Conservation (phyloP, 2,329 filamentous ascomycete genomes). For the Sporothrix mexicana region DNA sequence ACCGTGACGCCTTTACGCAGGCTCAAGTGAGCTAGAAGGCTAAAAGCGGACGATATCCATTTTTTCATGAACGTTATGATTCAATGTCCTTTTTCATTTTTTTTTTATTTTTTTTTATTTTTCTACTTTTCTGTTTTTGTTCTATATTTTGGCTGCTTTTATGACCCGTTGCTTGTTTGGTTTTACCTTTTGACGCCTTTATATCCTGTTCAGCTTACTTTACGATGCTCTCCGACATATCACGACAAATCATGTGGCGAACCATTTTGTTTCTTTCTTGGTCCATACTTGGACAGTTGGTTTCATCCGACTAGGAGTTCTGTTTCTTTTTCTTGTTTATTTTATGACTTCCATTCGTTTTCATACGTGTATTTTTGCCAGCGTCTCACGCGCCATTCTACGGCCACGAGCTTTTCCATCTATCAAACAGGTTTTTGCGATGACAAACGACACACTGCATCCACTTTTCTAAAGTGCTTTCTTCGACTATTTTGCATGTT, state of each 20-base stretch:
- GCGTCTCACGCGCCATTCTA: neutral
- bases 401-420: neutral
- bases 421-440: neutral
- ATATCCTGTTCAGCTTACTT: conserved; percentile 19
- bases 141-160: neutral
- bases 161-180: neutral
- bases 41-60: neutral
- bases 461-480: neutral
- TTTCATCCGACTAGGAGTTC: conserved; percentile 16
- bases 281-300: neutral
- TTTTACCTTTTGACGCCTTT: neutral
- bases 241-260: conserved; percentile 19
- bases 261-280: neutral
- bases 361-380: conserved; percentile 6
- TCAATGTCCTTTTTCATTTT: conserved; percentile 7
- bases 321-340: neutral
- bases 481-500: neutral
- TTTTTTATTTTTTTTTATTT: neutral
- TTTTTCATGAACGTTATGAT: conserved; percentile 22
- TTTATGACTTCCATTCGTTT: neutral
- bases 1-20: conserved; percentile 44
- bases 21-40: conserved; percentile 31
- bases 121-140: neutral
- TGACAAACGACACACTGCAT: neutral
- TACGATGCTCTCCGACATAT: conserved; percentile 28